phyloP scores from a whole-genome alignment of 495 filamentous ascomycete species.

The Aspergillus egyptiacus region DNA sequence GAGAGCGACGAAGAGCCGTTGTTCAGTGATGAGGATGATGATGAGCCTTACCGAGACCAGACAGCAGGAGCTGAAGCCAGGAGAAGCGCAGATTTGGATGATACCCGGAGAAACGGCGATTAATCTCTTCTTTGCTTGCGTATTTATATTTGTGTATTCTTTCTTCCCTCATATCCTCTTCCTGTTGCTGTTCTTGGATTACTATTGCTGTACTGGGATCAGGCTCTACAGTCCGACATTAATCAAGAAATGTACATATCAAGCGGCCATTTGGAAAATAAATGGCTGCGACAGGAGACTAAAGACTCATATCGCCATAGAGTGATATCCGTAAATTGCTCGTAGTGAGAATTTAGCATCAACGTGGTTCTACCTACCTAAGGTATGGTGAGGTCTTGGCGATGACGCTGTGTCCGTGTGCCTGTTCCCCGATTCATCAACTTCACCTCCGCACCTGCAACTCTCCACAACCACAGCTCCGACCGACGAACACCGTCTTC shows the following conservation, averaged over 20 bases:
- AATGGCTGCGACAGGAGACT: neutral
- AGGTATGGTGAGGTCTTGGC: slow-evolving; percentile 17
- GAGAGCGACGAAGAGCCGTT: slow-evolving; percentile 65
- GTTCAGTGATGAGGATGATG: slow-evolving; percentile 54
- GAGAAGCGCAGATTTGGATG: slow-evolving; percentile 20
- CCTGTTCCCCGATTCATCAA: slow-evolving; percentile 15
- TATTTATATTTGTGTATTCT: slow-evolving; percentile 12
- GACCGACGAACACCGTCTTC: neutral
- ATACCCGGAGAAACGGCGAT: slow-evolving; percentile 19
- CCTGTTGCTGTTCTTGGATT: slow-evolving; percentile 6
- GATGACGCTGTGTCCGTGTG: slow-evolving; percentile 17
- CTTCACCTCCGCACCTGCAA: slow-evolving; percentile 18
- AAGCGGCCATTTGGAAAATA: neutral
- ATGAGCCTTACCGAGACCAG: slow-evolving; percentile 41
- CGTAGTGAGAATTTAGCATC: too few species aligned
- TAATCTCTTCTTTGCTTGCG: slow-evolving; percentile 5
- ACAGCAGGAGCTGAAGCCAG: slow-evolving; percentile 10
- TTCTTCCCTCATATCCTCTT: slow-evolving; percentile 10
- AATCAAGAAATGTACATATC: slow-evolving; percentile 4
- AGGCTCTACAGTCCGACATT: neutral
- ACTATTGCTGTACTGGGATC: slow-evolving; percentile 3
- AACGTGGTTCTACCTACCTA: too few species aligned
- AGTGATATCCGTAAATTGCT: neutral
- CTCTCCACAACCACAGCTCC: slow-evolving; percentile 5
- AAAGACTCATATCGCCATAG: too few species aligned